These are phyloP conservation scores for Fusarium torulosum DNA, from an alignment of 2,329 filamentous ascomycete genomes.

Conservation along the genomic window DNA sequence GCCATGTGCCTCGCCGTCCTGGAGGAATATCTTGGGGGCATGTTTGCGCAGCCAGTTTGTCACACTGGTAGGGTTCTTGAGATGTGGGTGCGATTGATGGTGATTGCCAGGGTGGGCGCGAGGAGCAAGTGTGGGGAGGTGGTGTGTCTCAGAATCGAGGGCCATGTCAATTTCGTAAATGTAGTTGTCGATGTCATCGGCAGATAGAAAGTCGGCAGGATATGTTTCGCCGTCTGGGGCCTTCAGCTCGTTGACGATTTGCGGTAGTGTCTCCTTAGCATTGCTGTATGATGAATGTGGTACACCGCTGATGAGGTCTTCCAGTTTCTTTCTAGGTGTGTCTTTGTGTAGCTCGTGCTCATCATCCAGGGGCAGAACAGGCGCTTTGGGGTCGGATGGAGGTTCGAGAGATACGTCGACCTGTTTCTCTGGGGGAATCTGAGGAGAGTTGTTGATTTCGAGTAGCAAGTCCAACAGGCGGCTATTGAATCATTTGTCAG, in stretches of 20 bases:
- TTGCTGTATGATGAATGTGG: slow-evolving; percentile 65
- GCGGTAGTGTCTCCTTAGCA: slow-evolving; percentile 73
- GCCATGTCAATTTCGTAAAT: slow-evolving; percentile 72
- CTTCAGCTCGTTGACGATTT: slow-evolving; percentile 63
- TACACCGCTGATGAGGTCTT: slow-evolving; percentile 64
- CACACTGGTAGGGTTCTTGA: slow-evolving; percentile 86
- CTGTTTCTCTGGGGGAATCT: slow-evolving; percentile 80
- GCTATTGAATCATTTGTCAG: slow-evolving; percentile 60
- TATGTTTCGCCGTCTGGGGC: slow-evolving; percentile 65
- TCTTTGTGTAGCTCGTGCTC: slow-evolving; percentile 56
- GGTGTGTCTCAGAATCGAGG: slow-evolving; percentile 58
- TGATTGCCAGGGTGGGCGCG: slow-evolving; percentile 56
- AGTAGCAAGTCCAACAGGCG: slow-evolving; percentile 89
- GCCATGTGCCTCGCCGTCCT: slow-evolving; percentile 69
- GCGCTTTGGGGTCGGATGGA: slow-evolving; percentile 56
- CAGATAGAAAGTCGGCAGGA: slow-evolving; percentile 75
- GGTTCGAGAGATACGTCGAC: slow-evolving; percentile 74
- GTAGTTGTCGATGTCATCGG: slow-evolving; percentile 80
- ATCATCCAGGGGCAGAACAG: slow-evolving; percentile 50
- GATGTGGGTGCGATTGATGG: slow-evolving; percentile 56
- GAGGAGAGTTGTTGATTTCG: slow-evolving; percentile 86
- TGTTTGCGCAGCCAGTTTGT: slow-evolving; percentile 95
- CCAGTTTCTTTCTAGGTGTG: slow-evolving; percentile 62
- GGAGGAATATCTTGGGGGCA: slow-evolving; percentile 85
- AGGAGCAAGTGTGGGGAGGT: slow-evolving; percentile 65